These are phyloP conservation scores for Phytopythium sindhum DNA, from an alignment of 352 stramenopile species.

Conservation along the genomic window DNA sequence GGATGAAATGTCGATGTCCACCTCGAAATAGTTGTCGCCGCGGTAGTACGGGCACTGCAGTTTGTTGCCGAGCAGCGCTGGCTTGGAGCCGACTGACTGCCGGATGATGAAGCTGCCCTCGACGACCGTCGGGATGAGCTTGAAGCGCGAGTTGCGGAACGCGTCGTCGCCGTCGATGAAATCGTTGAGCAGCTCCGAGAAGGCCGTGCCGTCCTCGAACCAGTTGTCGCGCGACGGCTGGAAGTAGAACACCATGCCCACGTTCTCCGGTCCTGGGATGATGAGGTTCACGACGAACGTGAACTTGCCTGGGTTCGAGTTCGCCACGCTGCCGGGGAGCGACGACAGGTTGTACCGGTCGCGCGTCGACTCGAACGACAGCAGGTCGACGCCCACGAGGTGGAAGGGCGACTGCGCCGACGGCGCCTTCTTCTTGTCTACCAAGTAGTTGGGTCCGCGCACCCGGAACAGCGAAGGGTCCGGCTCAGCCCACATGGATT, in stretches of 20 bases:
- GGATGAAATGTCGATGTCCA: conserved; percentile 94
- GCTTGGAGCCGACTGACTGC: conserved; percentile 93
- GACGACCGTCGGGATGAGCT: conserved; percentile 96
- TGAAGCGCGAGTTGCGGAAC: conserved; percentile 97
- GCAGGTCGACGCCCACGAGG: conserved; percentile 75
- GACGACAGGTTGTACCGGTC: conserved; percentile 80
- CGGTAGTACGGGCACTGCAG: conserved; percentile 89
- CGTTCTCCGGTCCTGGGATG: conserved; percentile 77
- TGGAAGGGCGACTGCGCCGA: conserved; percentile 73
- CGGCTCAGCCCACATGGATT: conserved; percentile 85
- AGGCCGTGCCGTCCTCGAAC: conserved; percentile 85
- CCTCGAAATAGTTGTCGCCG: conserved; percentile 93
- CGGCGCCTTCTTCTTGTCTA: conserved; percentile 86
- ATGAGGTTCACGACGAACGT: conserved; percentile 91
- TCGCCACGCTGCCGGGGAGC: conserved; percentile 67
- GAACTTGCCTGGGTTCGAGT: conserved; percentile 63
- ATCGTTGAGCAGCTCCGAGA: conserved; percentile 86
- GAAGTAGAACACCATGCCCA: conserved; percentile 86
- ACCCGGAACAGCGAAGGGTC: conserved; percentile 81
- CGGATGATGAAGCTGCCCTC: conserved; percentile 97
- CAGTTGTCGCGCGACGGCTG: conserved; percentile 72
- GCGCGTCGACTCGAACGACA: conserved; percentile 66
- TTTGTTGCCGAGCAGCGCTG: conserved; percentile 96
- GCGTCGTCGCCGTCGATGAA: conserved; percentile 94
- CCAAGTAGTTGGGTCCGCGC: conserved; percentile 86